A percentile compares a stretch with the other conserved stretches of the same genome.
Evolutionary conservation across 306 rosid species (phyloP).

Genomic region (Dryas octopetala): DNA sequence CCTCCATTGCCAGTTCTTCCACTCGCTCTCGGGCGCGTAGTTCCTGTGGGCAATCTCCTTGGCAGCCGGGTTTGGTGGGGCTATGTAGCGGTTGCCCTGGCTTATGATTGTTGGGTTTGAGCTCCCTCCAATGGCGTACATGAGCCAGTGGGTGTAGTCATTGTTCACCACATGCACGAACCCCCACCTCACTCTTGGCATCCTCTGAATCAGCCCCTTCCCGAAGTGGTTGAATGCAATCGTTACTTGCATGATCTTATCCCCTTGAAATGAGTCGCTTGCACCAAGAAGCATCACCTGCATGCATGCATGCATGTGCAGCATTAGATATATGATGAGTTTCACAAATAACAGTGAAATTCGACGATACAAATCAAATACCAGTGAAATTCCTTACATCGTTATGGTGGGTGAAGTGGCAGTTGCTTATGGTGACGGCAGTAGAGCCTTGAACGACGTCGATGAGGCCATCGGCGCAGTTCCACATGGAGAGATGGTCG

Average conservation of each 20-base stretch:
- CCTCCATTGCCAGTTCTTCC: slow-evolving; percentile 64
- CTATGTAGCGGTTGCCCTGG: slow-evolving; percentile 81
- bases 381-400: slow-evolving; percentile 32
- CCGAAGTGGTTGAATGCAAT: slow-evolving; percentile 77
- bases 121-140: slow-evolving; percentile 93
- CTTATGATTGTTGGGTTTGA: slow-evolving; percentile 65
- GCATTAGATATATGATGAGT: too few species aligned
- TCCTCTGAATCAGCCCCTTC: slow-evolving; percentile 63
- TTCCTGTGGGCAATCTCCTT: slow-evolving; percentile 35
- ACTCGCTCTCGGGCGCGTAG: slow-evolving; percentile 19
- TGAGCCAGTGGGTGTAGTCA: slow-evolving; percentile 80
- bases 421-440: slow-evolving; percentile 71
- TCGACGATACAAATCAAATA: too few species aligned
- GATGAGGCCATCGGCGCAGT: slow-evolving; percentile 62
- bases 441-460: slow-evolving; percentile 75
- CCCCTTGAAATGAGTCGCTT: slow-evolving; percentile 36
- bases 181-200: slow-evolving; percentile 69
- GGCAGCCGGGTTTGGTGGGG: slow-evolving; percentile 50
- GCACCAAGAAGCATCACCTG: slow-evolving; percentile 75
- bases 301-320: slow-evolving; percentile 3
- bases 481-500: slow-evolving; percentile 72
- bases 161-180: slow-evolving; percentile 77
- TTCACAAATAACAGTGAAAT: too few species aligned
- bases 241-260: slow-evolving; percentile 57
- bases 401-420: slow-evolving; percentile 63